These are phyloP conservation scores for Hirsutella minnesotensis DNA, from an alignment of 2,329 filamentous ascomycete species.

Conservation along the genomic window DNA sequence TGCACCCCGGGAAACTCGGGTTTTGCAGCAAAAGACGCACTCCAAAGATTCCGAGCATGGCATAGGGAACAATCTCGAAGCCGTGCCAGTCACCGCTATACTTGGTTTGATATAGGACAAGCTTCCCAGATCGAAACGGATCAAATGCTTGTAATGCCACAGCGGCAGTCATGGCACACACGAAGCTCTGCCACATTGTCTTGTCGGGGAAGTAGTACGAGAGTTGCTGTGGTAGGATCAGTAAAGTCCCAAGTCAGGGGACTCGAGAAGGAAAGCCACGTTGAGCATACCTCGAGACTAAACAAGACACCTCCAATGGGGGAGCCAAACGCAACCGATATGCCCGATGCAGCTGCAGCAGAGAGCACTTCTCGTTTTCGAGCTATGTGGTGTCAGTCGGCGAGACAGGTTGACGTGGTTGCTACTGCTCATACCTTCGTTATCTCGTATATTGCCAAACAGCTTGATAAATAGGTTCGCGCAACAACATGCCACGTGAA, in stretches of 20 bases:
- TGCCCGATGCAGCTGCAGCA: slow-evolving; percentile 86
- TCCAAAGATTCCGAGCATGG: slow-evolving; percentile 83
- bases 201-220: slow-evolving; percentile 95
- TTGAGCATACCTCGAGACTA: slow-evolving; percentile 59
- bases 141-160: slow-evolving; percentile 92
- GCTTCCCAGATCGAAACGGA: slow-evolving; percentile 87
- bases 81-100: slow-evolving; percentile 98
- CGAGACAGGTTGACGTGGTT: not conserved
- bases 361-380: slow-evolving; percentile 69
- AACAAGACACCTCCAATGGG: slow-evolving; percentile 95
- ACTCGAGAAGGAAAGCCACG: not conserved
- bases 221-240: slow-evolving; percentile 48
- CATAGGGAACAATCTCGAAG: slow-evolving; percentile 88
- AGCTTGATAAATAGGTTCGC: slow-evolving; percentile 89
- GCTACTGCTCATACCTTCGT: slow-evolving; percentile 55
- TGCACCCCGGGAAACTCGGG: too few species aligned
- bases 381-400: not conserved
- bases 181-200: slow-evolving; percentile 96
- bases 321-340: slow-evolving; percentile 93
- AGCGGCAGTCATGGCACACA: slow-evolving; percentile 90
- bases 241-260: not conserved
- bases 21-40: slow-evolving; percentile 22
- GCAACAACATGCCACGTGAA: slow-evolving; percentile 94
- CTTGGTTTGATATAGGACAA: slow-evolving; percentile 97
- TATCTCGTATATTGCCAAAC: slow-evolving; percentile 65